Base-by-base conservation (phyloP, 345 rosid species). In the Geranium brycei region DNA sequence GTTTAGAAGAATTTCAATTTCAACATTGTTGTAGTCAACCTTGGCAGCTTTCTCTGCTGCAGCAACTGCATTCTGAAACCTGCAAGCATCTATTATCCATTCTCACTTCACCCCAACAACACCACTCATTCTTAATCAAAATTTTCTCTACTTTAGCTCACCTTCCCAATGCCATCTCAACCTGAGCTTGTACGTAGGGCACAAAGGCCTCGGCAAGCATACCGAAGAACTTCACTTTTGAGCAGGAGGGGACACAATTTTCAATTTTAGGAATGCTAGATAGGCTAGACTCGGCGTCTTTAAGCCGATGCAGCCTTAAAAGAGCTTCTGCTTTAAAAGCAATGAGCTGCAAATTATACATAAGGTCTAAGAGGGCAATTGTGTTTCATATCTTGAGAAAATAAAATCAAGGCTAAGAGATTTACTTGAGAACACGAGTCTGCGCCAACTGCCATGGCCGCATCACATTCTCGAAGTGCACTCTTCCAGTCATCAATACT, bases 101-200 rank as follows among this genome's bases (percentile, higher is more conserved):
- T 81, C 78, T 79, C 72, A 75, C 76, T 47, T 74, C 73, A 56
- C 75, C 17, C 63, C 67, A 62, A 66, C 66, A 73, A 60, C 19
- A 71, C 61, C 30, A 56, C n/a, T 6, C 1, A 35, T 58, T 2
- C 23, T 31, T 6, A 12, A 40, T 19, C 31, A 23, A 38, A 62
- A 68, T 67, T 14, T 75, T 15, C 62, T 31, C 63, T 63, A 62
- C 58, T 58, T 51, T 75, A 77, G 64, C 88, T 80, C 85, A 90
- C 99, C 96, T 93, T 83, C 99, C 99, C 63, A 84, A 62, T 65
- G 97, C 92, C 95, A 86, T 83, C 62, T 93, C 92, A 12, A 93
- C 80, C 77, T 87, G 97, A 30, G 96, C 91, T 67, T 62, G 88
- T 53, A 87, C 81, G 76, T 78, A 83, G 57, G 77, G 84, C 56